Conservation (phyloP, 148 eudicot genomes). For the Amaranthus palmeri region DNA sequence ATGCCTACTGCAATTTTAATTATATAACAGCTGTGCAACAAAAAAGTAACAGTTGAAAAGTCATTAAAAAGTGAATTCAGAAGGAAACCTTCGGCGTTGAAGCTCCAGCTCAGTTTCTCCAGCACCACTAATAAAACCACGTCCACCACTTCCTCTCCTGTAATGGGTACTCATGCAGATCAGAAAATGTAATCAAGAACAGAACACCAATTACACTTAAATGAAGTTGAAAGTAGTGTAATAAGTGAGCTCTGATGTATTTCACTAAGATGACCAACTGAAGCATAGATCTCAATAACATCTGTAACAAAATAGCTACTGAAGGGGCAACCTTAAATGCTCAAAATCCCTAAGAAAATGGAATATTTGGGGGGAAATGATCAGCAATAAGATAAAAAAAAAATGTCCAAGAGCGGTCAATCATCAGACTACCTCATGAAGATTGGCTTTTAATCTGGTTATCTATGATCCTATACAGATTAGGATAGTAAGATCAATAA, state of each 20-base stretch:
- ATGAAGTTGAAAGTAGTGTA: background rate
- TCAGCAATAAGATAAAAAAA: background rate
- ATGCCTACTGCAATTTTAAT: background rate
- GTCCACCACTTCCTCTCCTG: constrained; percentile 99
- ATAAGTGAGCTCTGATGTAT: background rate
- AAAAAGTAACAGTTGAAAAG: background rate
- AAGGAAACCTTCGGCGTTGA: constrained; percentile 85
- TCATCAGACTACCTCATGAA: background rate
- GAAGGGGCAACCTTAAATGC: background rate
- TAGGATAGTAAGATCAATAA: background rate
- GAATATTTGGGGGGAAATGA: background rate
- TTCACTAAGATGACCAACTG: background rate
- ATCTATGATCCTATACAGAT: background rate
- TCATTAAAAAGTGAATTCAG: background rate
- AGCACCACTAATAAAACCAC: constrained; percentile 95
- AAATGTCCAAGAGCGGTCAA: background rate
- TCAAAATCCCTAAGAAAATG: background rate
- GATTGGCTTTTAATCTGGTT: background rate
- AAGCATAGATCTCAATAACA: background rate
- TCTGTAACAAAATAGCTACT: background rate
- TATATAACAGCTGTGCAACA: too few relatives aligned
- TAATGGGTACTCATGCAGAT: constrained; percentile 17
- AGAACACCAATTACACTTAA: background rate
- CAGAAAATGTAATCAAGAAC: constrained; percentile 8
- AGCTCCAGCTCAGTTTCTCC: constrained; percentile 99